Conservation (phyloP, 306 rosid genomes). For the Gastrolobium villosum region DNA sequence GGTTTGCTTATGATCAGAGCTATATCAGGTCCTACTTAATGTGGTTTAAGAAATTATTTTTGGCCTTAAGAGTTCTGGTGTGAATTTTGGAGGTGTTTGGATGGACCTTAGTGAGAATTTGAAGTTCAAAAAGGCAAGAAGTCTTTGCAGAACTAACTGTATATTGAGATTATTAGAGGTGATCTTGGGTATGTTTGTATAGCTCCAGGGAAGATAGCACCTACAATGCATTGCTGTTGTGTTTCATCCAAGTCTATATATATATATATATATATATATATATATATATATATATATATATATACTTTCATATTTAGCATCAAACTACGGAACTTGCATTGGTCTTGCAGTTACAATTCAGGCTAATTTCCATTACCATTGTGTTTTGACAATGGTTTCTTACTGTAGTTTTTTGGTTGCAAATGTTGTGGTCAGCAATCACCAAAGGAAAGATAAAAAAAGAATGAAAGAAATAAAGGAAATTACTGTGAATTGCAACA, state of each 20-base stretch:
- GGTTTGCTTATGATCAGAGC: background rate
- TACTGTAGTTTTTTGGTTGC: background rate
- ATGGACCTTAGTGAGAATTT: background rate
- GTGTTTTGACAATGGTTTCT: background rate
- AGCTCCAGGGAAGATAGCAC: slow-evolving; percentile 1
- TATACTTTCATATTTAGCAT: no score
- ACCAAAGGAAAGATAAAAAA: background rate
- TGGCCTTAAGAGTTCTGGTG: background rate
- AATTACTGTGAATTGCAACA: background rate
- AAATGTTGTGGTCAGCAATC: background rate
- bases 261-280: background rate
- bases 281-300: no score
- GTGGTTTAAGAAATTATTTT: slow-evolving; percentile 7
- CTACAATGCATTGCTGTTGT: slow-evolving; percentile 5
- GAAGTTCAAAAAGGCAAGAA: background rate
- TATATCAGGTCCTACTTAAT: background rate
- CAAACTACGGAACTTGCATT: background rate
- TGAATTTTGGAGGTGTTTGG: background rate
- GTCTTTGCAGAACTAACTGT: background rate
- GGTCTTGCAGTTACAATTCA: background rate
- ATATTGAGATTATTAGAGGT: slow-evolving; percentile 10
- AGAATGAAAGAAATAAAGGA: background rate
- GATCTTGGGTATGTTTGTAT: slow-evolving; percentile 2
- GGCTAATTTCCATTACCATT: background rate
- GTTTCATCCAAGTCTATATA: background rate